Evolutionary conservation across 441 rosid genomes (phyloP).

Genomic region (Hura crepitans): DNA sequence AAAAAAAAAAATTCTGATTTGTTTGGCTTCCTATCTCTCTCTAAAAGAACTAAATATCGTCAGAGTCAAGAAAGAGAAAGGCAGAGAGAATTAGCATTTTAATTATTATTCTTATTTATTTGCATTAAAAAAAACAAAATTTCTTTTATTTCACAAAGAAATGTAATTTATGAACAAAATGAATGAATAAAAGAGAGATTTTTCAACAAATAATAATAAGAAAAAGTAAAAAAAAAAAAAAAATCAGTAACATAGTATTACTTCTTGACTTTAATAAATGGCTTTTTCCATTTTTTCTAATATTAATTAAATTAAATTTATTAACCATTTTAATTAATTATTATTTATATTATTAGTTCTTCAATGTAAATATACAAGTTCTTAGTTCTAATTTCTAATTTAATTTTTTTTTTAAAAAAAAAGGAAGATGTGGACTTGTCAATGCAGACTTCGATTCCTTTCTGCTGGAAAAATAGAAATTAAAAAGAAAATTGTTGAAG

Average conservation of each 20-base stretch:
- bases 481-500: not conserved
- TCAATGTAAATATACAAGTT: not conserved
- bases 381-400: not conserved
- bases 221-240: slow-evolving; percentile 11
- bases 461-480: not conserved
- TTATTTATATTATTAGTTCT: not conserved
- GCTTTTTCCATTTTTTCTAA: slow-evolving; percentile 13
- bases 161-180: not conserved
- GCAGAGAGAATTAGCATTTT: slow-evolving; percentile 26
- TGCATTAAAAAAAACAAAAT: not conserved
- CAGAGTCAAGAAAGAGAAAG: slow-evolving; percentile 37
- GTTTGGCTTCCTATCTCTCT: not conserved
- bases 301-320: not conserved
- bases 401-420: not conserved
- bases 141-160: not conserved
- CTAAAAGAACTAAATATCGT: slow-evolving; percentile 35
- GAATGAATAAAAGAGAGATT: slow-evolving; percentile 12
- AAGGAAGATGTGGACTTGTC: not conserved
- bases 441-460: not conserved
- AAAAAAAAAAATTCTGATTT: not conserved
- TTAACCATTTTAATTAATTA: not conserved
- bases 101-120: not conserved
- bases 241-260: slow-evolving; percentile 1
- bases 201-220: slow-evolving; percentile 13
- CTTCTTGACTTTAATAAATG: slow-evolving; percentile 14